These are phyloP conservation scores for Triticum aestivum DNA, from an alignment of 176 grass and related monocot species.

Conservation along the genomic window IWGSC_CS_RefSeq_v2.1 NC_057807.1:510784484-510784983, in stretches of 20 bases:
- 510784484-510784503: too few species aligned
- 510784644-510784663: too few species aligned
- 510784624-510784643: too few species aligned
- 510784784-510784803: not conserved
- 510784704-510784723: not conserved
- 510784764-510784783: not conserved
- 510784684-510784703: too few species aligned
- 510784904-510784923: not conserved
- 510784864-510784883: not conserved
- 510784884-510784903: not conserved
- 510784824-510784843: not conserved
- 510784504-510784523: too few species aligned
- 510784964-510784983: not conserved
- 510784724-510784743: not conserved
- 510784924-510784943: not conserved
- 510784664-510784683: too few species aligned
- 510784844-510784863: not conserved
- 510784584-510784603: too few species aligned
- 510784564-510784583: too few species aligned
- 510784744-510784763: not conserved
- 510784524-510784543: too few species aligned
- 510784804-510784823: not conserved
- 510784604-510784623: too few species aligned
- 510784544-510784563: too few species aligned
- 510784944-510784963: not conserved